These are phyloP conservation scores for Podospora tetraspora DNA, from an alignment of 495 filamentous ascomycete genomes.

Conservation along the genomic window DNA sequence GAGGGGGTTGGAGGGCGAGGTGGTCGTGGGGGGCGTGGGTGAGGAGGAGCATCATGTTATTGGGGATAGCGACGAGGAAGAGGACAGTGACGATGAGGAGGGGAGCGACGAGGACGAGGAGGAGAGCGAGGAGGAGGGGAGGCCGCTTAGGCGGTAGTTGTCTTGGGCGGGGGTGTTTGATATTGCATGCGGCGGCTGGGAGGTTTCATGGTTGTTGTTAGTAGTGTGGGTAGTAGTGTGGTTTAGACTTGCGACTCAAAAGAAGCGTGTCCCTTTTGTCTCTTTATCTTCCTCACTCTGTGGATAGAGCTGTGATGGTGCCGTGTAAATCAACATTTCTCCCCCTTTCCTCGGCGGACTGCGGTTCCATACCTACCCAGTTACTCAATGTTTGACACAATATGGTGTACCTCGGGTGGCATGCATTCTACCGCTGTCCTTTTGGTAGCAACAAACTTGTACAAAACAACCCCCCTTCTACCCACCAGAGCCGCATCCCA, in stretches of 20 bases:
- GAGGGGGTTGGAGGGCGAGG: neutral
- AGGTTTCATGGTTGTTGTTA: neutral
- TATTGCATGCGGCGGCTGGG: neutral
- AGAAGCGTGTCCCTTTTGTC: neutral
- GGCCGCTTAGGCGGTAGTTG: slow-evolving; percentile 7
- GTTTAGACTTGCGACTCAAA: neutral
- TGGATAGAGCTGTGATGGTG: neutral
- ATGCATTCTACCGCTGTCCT: neutral
- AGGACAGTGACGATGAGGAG: slow-evolving; percentile 19
- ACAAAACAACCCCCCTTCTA: neutral
- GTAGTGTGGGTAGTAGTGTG: neutral
- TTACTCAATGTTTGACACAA: no score
- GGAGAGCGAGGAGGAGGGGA: neutral
- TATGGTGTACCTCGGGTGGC: neutral
- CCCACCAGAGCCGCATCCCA: neutral
- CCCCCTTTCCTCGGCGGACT: neutral
- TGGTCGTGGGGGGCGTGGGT: slow-evolving; percentile 47
- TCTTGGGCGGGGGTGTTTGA: neutral
- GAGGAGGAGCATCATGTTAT: slow-evolving; percentile 30
- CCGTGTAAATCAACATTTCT: neutral
- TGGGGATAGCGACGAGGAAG: slow-evolving; percentile 27
- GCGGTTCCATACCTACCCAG: neutral
- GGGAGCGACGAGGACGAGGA: neutral
- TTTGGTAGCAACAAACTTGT: neutral
- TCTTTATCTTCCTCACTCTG: neutral